These are phyloP conservation scores for Venturia carpophila DNA, from an alignment of 2,329 filamentous ascomycete genomes.

Conservation along the genomic window DNA sequence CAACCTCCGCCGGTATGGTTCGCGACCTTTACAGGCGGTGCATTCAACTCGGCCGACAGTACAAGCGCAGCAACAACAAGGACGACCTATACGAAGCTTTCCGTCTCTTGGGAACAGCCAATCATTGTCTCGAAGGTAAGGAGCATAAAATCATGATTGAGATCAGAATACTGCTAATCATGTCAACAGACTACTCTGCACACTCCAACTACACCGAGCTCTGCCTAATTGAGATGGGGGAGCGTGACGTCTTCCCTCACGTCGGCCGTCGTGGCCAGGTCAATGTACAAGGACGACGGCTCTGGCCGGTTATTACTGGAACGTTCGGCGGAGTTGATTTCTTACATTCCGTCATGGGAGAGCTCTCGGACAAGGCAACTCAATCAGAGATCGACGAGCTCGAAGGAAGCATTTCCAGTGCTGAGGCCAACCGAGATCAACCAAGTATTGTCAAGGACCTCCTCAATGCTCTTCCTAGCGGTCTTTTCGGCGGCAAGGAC, in stretches of 20 bases:
- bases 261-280: conserved; percentile 69
- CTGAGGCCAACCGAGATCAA: conserved; percentile 55
- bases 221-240: conserved; percentile 78
- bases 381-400: conserved; percentile 87
- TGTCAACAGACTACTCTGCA: conserved; percentile 64
- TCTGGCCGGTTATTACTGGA: conserved; percentile 80
- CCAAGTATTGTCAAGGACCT: conserved; percentile 71
- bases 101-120: conserved; percentile 74
- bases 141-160: conserved; percentile 1
- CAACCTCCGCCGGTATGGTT: conserved; percentile 72
- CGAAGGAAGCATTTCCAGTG: conserved; percentile 66
- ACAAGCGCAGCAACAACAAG: conserved; percentile 57
- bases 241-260: conserved; percentile 75
- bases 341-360: conserved; percentile 73
- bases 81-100: conserved; percentile 82
- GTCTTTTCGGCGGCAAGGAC: conserved; percentile 68
- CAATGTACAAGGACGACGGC: conserved; percentile 58
- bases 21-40: conserved; percentile 63
- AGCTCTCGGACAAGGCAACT: conserved; percentile 78
- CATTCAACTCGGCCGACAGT: conserved; percentile 73
- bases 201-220: conserved; percentile 92
- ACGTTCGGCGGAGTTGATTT: conserved; percentile 96
- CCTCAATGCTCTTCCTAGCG: conserved; percentile 71
- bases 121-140: conserved; percentile 76
- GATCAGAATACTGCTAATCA: background rate